Conservation (phyloP, 2,329 filamentous ascomycete genomes). For the Calonectria leucothoes region DNA sequence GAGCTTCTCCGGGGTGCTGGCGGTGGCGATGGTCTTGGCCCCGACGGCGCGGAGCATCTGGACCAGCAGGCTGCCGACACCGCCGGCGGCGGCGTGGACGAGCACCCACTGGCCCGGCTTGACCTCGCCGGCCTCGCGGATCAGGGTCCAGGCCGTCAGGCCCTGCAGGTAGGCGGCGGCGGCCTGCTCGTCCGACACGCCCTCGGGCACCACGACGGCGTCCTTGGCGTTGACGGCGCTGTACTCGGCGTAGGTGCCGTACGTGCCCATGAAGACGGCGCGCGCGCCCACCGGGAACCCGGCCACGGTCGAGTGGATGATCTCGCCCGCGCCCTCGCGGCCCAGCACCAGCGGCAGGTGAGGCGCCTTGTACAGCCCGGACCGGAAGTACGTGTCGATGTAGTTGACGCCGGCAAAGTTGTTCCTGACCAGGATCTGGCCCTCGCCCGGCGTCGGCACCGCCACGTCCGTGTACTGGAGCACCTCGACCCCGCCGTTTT, state of each 20-base stretch:
- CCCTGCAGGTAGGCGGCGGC: slow-evolving; percentile 83
- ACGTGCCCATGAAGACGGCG: slow-evolving; percentile 74
- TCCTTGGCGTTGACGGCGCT: slow-evolving; percentile 63
- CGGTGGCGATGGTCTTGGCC: slow-evolving; percentile 83
- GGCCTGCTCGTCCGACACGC: slow-evolving; percentile 69
- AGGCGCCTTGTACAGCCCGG: slow-evolving; percentile 79
- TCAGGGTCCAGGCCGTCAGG: slow-evolving; percentile 83
- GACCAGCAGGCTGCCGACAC: slow-evolving; percentile 79
- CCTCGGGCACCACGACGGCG: slow-evolving; percentile 72
- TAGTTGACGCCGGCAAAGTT: slow-evolving; percentile 85
- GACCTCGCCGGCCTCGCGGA: slow-evolving; percentile 81
- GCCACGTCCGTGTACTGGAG: slow-evolving; percentile 77
- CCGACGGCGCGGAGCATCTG: slow-evolving; percentile 80
- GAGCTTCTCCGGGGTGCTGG: slow-evolving; percentile 78
- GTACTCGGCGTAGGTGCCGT: slow-evolving; percentile 67
- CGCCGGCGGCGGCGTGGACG: slow-evolving; percentile 87
- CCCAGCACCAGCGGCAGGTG: slow-evolving; percentile 80
- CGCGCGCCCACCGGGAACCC: slow-evolving; percentile 74
- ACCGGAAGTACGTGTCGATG: slow-evolving; percentile 93
- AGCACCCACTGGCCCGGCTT: slow-evolving; percentile 84
- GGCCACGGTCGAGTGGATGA: slow-evolving; percentile 68
- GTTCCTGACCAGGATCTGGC: slow-evolving; percentile 84
- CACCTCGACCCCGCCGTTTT: slow-evolving; percentile 75
- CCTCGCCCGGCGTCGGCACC: slow-evolving; percentile 75
- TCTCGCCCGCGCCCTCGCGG: slow-evolving; percentile 79